phyloP scores from a whole-genome alignment of 2,329 filamentous ascomycete species.

The Fusarium palustre region DNA sequence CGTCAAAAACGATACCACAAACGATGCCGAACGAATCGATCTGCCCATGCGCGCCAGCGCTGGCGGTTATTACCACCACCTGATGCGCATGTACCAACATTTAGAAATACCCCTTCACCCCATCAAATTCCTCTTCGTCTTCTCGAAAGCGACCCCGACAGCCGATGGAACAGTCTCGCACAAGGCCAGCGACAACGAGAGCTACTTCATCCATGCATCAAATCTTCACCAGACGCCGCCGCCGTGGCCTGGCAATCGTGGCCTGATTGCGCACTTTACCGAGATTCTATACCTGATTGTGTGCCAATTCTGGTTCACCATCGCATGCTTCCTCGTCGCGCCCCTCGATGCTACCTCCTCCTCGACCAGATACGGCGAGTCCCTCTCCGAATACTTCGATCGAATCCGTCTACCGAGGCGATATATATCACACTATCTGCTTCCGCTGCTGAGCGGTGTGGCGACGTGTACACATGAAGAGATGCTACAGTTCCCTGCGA shows the following conservation, averaged over 20 bases:
- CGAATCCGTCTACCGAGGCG: constrained; percentile 62
- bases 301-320: constrained; percentile 66
- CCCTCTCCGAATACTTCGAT: constrained; percentile 61
- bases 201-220: constrained; percentile 66
- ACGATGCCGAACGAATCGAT: constrained; percentile 52
- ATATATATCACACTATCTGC: constrained; percentile 62
- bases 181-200: constrained; percentile 42
- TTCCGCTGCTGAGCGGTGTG: constrained; percentile 66
- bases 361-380: constrained; percentile 51
- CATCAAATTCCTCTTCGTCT: constrained; percentile 65
- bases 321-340: constrained; percentile 62
- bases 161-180: constrained; percentile 11
- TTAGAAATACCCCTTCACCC: constrained; percentile 62
- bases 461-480: constrained; percentile 65
- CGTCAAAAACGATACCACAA: constrained; percentile 49
- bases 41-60: constrained; percentile 55
- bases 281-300: constrained; percentile 59
- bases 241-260: constrained; percentile 53
- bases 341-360: constrained; percentile 43
- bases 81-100: constrained; percentile 67
- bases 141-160: constrained; percentile 53
- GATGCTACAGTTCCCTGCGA: constrained; percentile 64
- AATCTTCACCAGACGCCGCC: constrained; percentile 64
- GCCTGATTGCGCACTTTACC: constrained; percentile 54
- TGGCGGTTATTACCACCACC: constrained; percentile 64